Evolutionary conservation across 257 asterid genomes (phyloP), one percentile per base, ranked within the genome.

Genomic region (Anisodus tanguticus): DNA sequence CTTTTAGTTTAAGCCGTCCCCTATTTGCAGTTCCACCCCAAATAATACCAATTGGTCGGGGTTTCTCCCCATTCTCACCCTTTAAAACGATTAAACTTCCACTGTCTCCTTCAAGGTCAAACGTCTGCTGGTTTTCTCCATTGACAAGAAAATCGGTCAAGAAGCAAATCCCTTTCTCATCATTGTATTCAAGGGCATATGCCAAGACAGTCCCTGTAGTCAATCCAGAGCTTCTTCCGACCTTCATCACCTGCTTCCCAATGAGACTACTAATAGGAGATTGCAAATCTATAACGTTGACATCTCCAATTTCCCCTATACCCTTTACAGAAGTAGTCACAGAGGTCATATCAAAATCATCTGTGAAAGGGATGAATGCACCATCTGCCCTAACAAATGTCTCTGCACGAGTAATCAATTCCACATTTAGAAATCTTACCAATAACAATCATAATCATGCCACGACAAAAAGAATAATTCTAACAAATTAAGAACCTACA

Each of bases 1-100:
- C 92, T 87, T 91, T 93, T 85, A 97, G 76, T 87, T 95, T 97
- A 90, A 97, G 87, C 59, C 97, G 90, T 19, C 99, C 99, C 45
- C 99, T 94, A 85, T 94, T 96, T 62, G 99, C 98, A 35, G 99
- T 97, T 79, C 99, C 99, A 11, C 99, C 99, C 99, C 99, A 95
- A 80, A 97, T 97, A 76, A 97, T 97, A 47, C 99, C 99, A n/a
- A 95, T 93, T 0, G 99, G 99, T 45, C 88, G 88, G 26, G 98
- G 96, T 81, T 91, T 93, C 83, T 89, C 97, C 53, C 91, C 95
- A 31, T 88, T 86, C 62, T 88, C 93, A 86, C 91, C 90, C 2
- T 89, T 95, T 85, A 97, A 58, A 17, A 97, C 90, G 85, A 97
- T 95, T 79, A 95, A 95, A 90, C 98, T 97, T 72, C 99, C 99